phyloP scores from a whole-genome alignment of 164 flowering plant genomes.

The Buxus sempervirens region DNA sequence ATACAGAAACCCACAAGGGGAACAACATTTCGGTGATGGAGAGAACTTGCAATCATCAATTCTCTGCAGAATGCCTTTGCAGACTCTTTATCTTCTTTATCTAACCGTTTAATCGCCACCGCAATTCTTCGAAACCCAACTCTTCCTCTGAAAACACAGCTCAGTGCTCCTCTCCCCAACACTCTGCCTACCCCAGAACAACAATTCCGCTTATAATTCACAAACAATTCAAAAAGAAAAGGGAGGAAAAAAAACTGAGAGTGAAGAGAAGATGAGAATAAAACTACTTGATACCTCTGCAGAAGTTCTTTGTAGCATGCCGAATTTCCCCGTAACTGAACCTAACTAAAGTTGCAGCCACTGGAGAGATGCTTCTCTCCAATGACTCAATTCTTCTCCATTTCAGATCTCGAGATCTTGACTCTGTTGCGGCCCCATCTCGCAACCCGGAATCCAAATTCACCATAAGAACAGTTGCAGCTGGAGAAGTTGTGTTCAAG shows the following conservation, averaged over 20 bases:
- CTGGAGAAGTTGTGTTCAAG: constrained; percentile 19
- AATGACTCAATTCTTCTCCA: constrained; percentile 57
- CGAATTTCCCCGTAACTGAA: constrained; percentile 54
- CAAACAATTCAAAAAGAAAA: neutral
- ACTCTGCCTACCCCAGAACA: constrained; percentile 60
- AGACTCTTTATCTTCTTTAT: constrained; percentile 75
- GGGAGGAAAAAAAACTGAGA: no score
- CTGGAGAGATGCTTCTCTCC: constrained; percentile 67
- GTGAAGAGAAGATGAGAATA: neutral
- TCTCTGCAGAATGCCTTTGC: constrained; percentile 93
- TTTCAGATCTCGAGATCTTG: constrained; percentile 38
- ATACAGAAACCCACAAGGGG: constrained; percentile 89
- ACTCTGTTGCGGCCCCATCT: constrained; percentile 18
- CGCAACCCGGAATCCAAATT: constrained; percentile 53
- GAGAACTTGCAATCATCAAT: constrained; percentile 87
- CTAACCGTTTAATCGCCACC: constrained; percentile 81
- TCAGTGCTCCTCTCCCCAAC: constrained; percentile 89
- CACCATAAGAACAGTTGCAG: constrained; percentile 64
- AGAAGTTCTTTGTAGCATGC: constrained; percentile 62
- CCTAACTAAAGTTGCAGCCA: constrained; percentile 49
- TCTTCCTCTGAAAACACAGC: constrained; percentile 84
- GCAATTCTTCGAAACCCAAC: constrained; percentile 61
- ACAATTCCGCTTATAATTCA: constrained; percentile 17
- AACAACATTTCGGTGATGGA: constrained; percentile 57
- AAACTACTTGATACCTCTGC: constrained; percentile 46